Evolutionary conservation across 768 basidiomycete genomes (phyloP).

Genomic region (Mrakia blollopis): DNA sequence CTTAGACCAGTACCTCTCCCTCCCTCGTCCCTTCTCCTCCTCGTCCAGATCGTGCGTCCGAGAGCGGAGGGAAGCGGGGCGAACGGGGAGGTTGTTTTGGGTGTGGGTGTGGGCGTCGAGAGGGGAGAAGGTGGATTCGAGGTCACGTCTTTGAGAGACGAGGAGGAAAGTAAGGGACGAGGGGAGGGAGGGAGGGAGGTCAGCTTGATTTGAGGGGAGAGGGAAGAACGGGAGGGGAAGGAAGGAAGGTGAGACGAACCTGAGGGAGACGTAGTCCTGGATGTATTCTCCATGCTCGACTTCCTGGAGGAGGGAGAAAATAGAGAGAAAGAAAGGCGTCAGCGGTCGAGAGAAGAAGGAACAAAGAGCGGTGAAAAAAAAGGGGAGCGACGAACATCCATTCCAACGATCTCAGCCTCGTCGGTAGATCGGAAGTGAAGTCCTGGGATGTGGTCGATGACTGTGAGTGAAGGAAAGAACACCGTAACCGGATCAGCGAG

Average conservation of each 20-base stretch:
- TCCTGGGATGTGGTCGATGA: conserved; percentile 81
- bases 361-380: no score
- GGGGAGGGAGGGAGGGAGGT: no score
- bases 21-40: conserved; percentile 21
- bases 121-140: conserved; percentile 17
- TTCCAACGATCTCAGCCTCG: conserved; percentile 59
- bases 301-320: conserved; percentile 44
- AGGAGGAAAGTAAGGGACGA: no score
- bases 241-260: no score
- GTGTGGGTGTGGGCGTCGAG: conserved; percentile 5
- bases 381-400: conserved; percentile 54
- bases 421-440: conserved; percentile 57
- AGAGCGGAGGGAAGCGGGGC: not conserved
- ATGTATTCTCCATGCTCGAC: conserved; percentile 30
- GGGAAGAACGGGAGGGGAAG: no score
- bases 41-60: conserved; percentile 4
- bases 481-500: not conserved
- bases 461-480: conserved; percentile 59
- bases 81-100: not conserved
- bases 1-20: conserved; percentile 7
- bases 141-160: conserved; percentile 5
- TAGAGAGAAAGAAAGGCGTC: no score
- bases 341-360: no score
- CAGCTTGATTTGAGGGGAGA: no score
- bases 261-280: conserved; percentile 21